These are phyloP conservation scores for Xylariaceae sp. DNA, from an alignment of 2,329 filamentous ascomycete genomes.

Conservation along the genomic window DNA sequence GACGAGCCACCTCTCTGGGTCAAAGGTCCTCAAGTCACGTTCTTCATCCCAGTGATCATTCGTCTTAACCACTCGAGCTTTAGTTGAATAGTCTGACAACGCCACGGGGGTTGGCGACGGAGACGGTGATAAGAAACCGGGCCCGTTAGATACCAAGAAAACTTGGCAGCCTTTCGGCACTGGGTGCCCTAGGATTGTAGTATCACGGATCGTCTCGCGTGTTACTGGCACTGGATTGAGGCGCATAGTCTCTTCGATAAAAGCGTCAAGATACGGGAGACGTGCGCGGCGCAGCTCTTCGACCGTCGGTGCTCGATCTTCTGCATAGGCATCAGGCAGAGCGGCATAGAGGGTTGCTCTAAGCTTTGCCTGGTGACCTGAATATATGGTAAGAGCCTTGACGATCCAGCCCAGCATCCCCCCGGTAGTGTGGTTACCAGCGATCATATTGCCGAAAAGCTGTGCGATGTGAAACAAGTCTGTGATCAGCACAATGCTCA, in stretches of 20 bases:
- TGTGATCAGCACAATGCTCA: not conserved
- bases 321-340: not conserved
- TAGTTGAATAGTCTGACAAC: no score
- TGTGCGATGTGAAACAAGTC: not conserved
- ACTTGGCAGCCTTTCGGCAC: slow-evolving; percentile 10
- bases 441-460: slow-evolving; percentile 13
- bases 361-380: slow-evolving; percentile 4
- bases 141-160: slow-evolving; percentile 3
- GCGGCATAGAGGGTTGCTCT: slow-evolving; percentile 1
- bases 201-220: slow-evolving; percentile 4
- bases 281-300: slow-evolving; percentile 5
- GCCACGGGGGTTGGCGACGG: not conserved
- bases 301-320: not conserved
- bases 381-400: slow-evolving; percentile 14
- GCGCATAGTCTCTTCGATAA: slow-evolving; percentile 20
- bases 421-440: slow-evolving; percentile 22
- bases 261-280: slow-evolving; percentile 21
- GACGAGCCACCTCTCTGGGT: slow-evolving; percentile 13
- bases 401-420: slow-evolving; percentile 8
- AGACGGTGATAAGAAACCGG: not conserved
- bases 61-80: not conserved
- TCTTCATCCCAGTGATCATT: slow-evolving; percentile 1
- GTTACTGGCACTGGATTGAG: not conserved
- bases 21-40: not conserved
- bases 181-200: not conserved